Evolutionary conservation across 768 basidiomycete species (phyloP), one percentile per base, ranked within the genome.

Genomic region (Rubroboletus pulcherrimus): DNA sequence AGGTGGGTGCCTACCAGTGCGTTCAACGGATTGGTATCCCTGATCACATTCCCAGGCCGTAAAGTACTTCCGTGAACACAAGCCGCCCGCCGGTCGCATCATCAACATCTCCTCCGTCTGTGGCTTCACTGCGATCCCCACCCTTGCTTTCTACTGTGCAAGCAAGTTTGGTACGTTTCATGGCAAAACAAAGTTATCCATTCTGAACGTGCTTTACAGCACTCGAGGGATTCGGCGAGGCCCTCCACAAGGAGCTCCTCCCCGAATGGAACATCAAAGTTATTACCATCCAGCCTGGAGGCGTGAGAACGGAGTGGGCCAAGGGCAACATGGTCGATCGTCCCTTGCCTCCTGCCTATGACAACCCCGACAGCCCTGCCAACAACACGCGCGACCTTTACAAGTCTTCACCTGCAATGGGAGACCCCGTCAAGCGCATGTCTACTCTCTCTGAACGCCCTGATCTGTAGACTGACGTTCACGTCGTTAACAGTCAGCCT

Each of bases 31-130:
- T 38, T 33, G 0, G 11, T 5, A 14, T 44, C 1, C 14, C 52
- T 64, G 30, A 51, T 43, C 9, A 6, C 3, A 11, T 34, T 14
- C 10, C 2, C 17, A 66, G 65, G 65, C 62, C 0, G 65, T 74
- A 11, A 60, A 56, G 42, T 68, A 65, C 49, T 73, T 74, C 58
- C 64, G 69, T 7, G 66, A 68, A n/a, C 59, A 61, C 48, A 69
- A 71, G 21, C 50, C n/a, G 6, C 55, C 64, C 0, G 56, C 64
- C 0, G 64, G 64, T 33, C 64, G 64, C 34, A 55, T 66, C 39
- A 39, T 67, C 53, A 67, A 68, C 6, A 30, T 67, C 24, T 63
- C 63, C 6, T 66, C 63, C 5, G 56, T 14, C 3, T 59, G 51
- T 30, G 67, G 67, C 17, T 66, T 67, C 52, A 21, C 12, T 5